These are phyloP conservation scores for Phymatotrichopsis omnivora DNA, from an alignment of 2,329 filamentous ascomycete genomes.

Conservation along the genomic window DNA sequence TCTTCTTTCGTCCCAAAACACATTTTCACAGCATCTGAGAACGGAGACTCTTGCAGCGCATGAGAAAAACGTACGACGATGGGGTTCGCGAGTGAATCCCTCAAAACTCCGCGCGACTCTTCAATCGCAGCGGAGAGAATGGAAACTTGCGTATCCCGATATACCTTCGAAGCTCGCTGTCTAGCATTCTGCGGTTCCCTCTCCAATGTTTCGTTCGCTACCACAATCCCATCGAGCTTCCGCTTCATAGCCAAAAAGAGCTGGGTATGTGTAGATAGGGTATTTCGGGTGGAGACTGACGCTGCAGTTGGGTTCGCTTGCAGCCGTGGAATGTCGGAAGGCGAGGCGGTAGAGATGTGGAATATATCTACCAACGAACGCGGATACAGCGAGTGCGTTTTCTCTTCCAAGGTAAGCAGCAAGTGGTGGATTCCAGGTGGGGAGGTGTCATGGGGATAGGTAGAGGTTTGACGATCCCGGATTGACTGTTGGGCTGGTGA, in stretches of 20 bases:
- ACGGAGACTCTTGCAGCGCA: neutral
- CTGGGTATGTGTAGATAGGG: conserved; percentile 17
- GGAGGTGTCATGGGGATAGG: conserved; percentile 53
- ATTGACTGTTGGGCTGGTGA: conserved; percentile 10
- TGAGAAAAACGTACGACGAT: neutral
- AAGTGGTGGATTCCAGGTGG: conserved; percentile 17
- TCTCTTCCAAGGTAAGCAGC: neutral
- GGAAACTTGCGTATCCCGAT: conserved; percentile 11
- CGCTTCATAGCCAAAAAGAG: conserved; percentile 14
- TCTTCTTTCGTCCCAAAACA: conserved; percentile 19
- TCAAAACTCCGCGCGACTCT: conserved; percentile 2
- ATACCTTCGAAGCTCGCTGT: conserved; percentile 10
- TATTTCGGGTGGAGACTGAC: conserved; percentile 13
- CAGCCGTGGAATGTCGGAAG: conserved; percentile 11
- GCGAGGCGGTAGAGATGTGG: conserved; percentile 20
- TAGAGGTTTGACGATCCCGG: conserved; percentile 57
- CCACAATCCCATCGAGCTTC: conserved; percentile 9
- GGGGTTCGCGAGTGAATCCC: neutral
- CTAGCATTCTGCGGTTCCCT: conserved; percentile 1
- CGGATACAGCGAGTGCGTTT: conserved; percentile 7
- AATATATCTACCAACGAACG: conserved; percentile 15
- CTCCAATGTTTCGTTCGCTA: neutral
- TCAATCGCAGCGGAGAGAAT: conserved; percentile 13
- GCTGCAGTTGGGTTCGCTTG: neutral
- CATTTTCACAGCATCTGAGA: conserved; percentile 4